These are phyloP conservation scores for Spathaspora passalidarum DNA, from an alignment of 805 yeast genomes.

Conservation along the genomic window DNA sequence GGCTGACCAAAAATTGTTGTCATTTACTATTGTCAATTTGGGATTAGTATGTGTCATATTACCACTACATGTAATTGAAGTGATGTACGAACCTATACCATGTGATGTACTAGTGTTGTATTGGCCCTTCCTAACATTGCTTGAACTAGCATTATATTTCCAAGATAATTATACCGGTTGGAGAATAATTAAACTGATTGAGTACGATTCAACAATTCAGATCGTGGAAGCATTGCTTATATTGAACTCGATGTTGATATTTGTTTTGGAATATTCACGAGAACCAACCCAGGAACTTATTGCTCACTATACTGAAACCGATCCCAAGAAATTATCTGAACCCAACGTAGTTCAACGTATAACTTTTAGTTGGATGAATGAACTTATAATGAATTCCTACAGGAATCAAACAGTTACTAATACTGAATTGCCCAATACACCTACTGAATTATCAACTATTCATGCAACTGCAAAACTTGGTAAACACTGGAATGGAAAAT, in stretches of 20 bases:
- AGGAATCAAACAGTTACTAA: constrained; percentile 34
- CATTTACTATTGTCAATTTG: constrained; percentile 12
- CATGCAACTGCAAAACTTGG: constrained; percentile 14
- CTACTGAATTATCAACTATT: constrained; percentile 22
- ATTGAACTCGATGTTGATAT: constrained; percentile 26
- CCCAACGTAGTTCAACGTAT: constrained; percentile 37
- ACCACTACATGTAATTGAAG: constrained; percentile 28
- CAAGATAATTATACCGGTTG: constrained; percentile 26
- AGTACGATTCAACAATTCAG: not conserved
- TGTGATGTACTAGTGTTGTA: constrained; percentile 21
- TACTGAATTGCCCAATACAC: constrained; percentile 27
- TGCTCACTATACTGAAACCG: constrained; percentile 21
- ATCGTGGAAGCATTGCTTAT: constrained; percentile 25
- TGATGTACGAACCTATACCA: constrained; percentile 17
- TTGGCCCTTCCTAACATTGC: constrained; percentile 24
- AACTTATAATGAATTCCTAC: constrained; percentile 38
- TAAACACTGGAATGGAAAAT: constrained; percentile 14
- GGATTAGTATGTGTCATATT: constrained; percentile 12
- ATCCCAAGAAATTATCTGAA: constrained; percentile 15
- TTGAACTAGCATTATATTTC: constrained; percentile 19
- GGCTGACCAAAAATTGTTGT: constrained; percentile 17
- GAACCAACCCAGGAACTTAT: constrained; percentile 39
- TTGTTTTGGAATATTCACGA: constrained; percentile 36
- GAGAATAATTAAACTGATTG: constrained; percentile 15
- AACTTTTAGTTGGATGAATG: constrained; percentile 49